Evolutionary conservation across 352 stramenopile genomes (phyloP), one percentile per base, ranked within the genome.

Genomic region (Phytophthora fragariaefolia): DNA sequence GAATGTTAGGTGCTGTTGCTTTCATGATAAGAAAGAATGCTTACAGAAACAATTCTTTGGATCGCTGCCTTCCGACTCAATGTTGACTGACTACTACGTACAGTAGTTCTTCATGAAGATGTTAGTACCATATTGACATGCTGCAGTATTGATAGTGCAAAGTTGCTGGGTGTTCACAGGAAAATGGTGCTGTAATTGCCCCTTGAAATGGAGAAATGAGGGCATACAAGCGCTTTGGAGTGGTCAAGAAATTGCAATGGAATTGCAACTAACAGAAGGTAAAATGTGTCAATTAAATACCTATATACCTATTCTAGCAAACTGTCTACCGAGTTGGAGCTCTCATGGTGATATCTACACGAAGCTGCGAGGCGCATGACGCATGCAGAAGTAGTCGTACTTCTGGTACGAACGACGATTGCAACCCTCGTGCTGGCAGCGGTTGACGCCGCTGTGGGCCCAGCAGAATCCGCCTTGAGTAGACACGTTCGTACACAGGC

Each of bases 391-490:
- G 70, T 89, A 87, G 71, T 78, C 70, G 53, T 79, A 84, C 58
- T 81, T 82, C 42, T 84, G 77, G 66, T 82, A 87, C 30, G 80
- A 87, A 23, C 77, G 78, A 47, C 80, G 80, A 47, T 73, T 85
- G 71, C 80, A 87, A 36, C 74, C 74, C 6, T 87, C 74, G 23
- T 83, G 67, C 8, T 71, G 65, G 65, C 80, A 89, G 59, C 80
- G 78, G 59, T 87, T 87, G 55, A 80, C 80, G 23, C 81, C 83
- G 22, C 83, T 80, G 57, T 92, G 83, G 1, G 80, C 80, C 79
- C 83, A 90, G 63, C 84, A 92, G 22, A 89, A 73, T 0, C 83
- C 83, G 34, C 80, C 76, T 10, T 85, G 80, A 6, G 80, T 85
- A 13, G 81, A 87, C 27, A 87, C 80, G 53, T 90, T 90, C 58